Base-by-base conservation (phyloP, 768 basidiomycete species). In the Termitomyces sp. region DNA sequence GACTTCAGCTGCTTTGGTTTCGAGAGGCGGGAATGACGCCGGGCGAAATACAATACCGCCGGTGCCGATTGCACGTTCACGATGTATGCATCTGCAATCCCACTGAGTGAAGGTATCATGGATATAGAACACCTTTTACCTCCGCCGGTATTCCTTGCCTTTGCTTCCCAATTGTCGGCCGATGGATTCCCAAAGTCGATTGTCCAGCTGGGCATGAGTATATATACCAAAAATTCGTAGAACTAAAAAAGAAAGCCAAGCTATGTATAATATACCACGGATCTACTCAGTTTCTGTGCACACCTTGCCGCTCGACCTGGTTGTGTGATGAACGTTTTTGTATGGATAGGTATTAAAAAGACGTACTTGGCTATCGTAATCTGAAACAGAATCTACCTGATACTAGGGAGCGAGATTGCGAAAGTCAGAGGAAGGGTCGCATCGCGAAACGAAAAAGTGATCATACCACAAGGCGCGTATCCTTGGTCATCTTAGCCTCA, bases 91-190 rank as follows among this genome's bases (percentile, higher is more conserved):
- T 55, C 80, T 83, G 56, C 52, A 17, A 48, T 3, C 50, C 30
- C 9, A 16, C 17, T 59, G 43, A 53, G 45, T 21, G 34, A 7
- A 35, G 28, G 50, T 9, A 61, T 54, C 28, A 25, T 21, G 9
- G 25, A 34, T 27, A 6, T 17, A 30, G 10, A 39, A 35, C 21
- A 10, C 4, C 30, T n/a, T 30, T 1, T 51, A 82, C 85, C 84
- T 75, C 21, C 69, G 68, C 28, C 70, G 70, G 56, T 89, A 89
- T 57, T 82, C 80, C 54, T 72, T 75, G 14, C 79, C 72, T 45
- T 73, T 78, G 62, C 56, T 69, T 14, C 59, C 65, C n/a, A 77
- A 62, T 41, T 76, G 74, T 28, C 63, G 63, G 2, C 71, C 70
- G 35, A 77, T 60, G 1, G 74, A 71, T 54, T 74, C 65, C 76